Evolutionary conservation across 2,329 filamentous ascomycete genomes (phyloP), one percentile per base, ranked within the genome.

Genomic region (Fusarium decemcellulare): DNA sequence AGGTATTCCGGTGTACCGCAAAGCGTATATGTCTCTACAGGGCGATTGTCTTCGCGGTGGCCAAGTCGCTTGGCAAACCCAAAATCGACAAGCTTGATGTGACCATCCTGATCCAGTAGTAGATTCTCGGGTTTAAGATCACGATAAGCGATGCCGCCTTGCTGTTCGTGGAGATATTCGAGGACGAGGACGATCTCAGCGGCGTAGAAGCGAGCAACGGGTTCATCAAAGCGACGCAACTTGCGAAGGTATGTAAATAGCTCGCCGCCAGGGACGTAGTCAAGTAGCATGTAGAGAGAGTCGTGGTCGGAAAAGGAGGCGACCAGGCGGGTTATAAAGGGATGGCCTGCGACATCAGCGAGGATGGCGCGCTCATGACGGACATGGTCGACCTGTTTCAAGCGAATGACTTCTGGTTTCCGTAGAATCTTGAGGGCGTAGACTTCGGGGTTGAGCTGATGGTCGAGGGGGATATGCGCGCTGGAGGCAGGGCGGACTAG

Each of bases 381-480:
- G 58, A 95, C 93, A 80, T 96, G 93, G 81, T 95, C 93, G 72
- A 95, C 91, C 77, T 96, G 93, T 84, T 95, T 95, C 61, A 95
- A 87, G 68, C 91, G 91, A 78, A 96, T 92, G 46, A 96, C 91
- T 74, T 91, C 87, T 58, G 88, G 85, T 76, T 91, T 91, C 67
- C 92, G 89, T 70, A 95, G 81, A 59, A 94, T 93, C 85, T 95
- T 95, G 75, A 95, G 86, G 47, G 92, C 92, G 80, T 91, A 95
- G n/a, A 95, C 91, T 78, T 77, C 75, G 58, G 82, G 79, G 56
- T 83, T 70, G 39, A 74, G 71, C 40, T 79, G 74, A 42, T 75
- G 74, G 37, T 80, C 78, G 52, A 79, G 73, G n/a, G 77, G 74
- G 16, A 71, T 77, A 43, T 80, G 76, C 43, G 84, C 83, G 70